Conservation (phyloP, 2,329 filamentous ascomycete species). For the Calonectria ilicicola region DNA sequence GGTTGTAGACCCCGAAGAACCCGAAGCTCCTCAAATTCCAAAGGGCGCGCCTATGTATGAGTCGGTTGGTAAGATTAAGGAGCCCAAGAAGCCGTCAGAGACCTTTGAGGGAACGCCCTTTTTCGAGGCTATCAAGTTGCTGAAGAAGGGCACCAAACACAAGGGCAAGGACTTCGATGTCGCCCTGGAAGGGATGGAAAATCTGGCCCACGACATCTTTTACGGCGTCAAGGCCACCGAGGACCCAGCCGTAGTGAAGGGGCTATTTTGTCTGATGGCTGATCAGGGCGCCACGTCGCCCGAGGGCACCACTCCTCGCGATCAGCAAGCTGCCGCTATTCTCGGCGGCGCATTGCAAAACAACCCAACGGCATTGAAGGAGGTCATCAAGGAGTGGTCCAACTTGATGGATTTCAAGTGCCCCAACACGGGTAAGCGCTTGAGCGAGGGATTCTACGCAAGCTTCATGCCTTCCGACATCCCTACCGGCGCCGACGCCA, state of each 20-base stretch:
- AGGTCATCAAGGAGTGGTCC: constrained; percentile 63
- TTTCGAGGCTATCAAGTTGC: constrained; percentile 57
- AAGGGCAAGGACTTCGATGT: constrained; percentile 55
- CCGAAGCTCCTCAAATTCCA: constrained; percentile 52
- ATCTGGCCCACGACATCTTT: constrained; percentile 77
- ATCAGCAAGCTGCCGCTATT: constrained; percentile 67
- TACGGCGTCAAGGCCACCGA: constrained; percentile 74
- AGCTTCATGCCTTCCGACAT: constrained; percentile 50
- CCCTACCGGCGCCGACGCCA: constrained; percentile 36
- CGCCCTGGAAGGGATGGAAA: constrained; percentile 69
- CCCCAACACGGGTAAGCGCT: constrained; percentile 37
- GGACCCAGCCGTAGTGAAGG: constrained; percentile 63
- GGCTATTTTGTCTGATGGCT: constrained; percentile 68
- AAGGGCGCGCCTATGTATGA: constrained; percentile 69
- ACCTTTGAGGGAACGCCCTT: constrained; percentile 48
- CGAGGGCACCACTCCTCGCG: constrained; percentile 50
- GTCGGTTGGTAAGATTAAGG: constrained; percentile 67
- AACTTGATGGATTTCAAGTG: constrained; percentile 55
- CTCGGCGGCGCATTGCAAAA: constrained; percentile 72
- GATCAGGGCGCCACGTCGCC: constrained; percentile 40
- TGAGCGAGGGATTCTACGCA: constrained; percentile 56
- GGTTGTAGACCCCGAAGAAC: constrained; percentile 62
- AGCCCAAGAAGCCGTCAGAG: constrained; percentile 63
- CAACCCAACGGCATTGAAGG: constrained; percentile 70
- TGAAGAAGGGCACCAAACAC: constrained; percentile 57